A percentile compares a stretch with the other conserved stretches of the same genome.
Conservation (phyloP, 2,329 filamentous ascomycete species). For the Fusarium poae region DNA sequence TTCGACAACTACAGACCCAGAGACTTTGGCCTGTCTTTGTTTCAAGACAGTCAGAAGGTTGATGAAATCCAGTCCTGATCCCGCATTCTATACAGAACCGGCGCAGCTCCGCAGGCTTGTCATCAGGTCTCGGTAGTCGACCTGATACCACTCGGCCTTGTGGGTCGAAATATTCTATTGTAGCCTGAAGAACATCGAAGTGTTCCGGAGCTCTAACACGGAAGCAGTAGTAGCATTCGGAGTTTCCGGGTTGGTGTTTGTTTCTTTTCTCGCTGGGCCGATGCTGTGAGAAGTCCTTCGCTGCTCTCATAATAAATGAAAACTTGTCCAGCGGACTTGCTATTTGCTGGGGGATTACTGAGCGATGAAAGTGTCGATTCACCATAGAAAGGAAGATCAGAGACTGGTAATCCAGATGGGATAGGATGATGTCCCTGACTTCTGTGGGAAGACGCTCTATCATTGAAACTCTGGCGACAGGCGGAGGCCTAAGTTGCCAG, state of each 20-base stretch:
- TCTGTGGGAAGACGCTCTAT: constrained; percentile 54
- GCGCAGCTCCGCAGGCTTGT: constrained; percentile 53
- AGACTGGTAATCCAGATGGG: constrained; percentile 57
- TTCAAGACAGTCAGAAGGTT: constrained; percentile 54
- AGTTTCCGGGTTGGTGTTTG: constrained; percentile 57
- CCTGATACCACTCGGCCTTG: constrained; percentile 50
- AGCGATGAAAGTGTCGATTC: constrained; percentile 53
- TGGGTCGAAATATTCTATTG: constrained; percentile 52
- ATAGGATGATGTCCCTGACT: constrained; percentile 53
- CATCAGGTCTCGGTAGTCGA: constrained; percentile 48
- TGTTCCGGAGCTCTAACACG: constrained; percentile 56
- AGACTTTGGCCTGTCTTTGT: constrained; percentile 56
- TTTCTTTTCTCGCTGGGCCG: constrained; percentile 55
- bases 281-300: constrained; percentile 58
- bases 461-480: constrained; percentile 40
- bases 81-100: constrained; percentile 60
- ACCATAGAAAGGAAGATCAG: constrained; percentile 56
- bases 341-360: constrained; percentile 53
- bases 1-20: constrained; percentile 57
- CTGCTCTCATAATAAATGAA: constrained; percentile 58
- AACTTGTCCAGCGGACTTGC: constrained; percentile 55
- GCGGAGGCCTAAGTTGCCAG: constrained; percentile 24
- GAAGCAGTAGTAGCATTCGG: constrained; percentile 59
- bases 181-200: constrained; percentile 56
- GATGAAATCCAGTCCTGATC: constrained; percentile 55